Percentiles rank a stretch among this genome's conserved stretches.
phyloP scores from a whole-genome alignment of 352 stramenopile species.

The Halophytophthora batemanensis region DNA sequence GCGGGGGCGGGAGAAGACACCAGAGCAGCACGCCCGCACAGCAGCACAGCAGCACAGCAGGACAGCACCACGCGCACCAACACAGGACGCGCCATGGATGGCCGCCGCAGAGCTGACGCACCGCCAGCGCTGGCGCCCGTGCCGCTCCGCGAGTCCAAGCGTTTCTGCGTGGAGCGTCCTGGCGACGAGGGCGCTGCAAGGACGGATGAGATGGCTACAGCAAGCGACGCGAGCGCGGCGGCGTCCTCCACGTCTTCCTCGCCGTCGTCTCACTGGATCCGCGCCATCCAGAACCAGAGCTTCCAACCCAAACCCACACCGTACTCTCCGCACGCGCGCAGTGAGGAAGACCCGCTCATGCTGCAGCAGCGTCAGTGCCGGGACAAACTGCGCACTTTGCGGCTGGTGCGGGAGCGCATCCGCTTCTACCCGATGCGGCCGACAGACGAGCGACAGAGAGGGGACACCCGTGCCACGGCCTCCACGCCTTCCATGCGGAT shows the following conservation, averaged over 20 bases:
- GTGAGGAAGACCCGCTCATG: conserved; percentile 60
- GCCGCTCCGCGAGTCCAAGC: too few relatives aligned
- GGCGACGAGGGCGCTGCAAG: conserved; percentile 10
- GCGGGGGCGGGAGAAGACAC: too few relatives aligned
- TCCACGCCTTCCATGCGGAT: conserved; percentile 42
- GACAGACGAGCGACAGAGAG: conserved; percentile 7
- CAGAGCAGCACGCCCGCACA: too few relatives aligned
- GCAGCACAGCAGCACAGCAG: too few relatives aligned
- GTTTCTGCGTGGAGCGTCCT: neutral
- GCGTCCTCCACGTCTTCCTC: conserved; percentile 9
- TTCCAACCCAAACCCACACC: conserved; percentile 66
- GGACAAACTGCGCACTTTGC: conserved; percentile 60
- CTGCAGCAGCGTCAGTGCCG: conserved; percentile 49
- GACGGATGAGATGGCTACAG: conserved; percentile 4
- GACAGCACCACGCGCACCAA: too few relatives aligned
- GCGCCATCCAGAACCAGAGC: conserved; percentile 49
- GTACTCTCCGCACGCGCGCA: conserved; percentile 47
- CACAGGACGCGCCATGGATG: too few relatives aligned
- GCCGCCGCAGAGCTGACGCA: too few relatives aligned
- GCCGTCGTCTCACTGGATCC: conserved; percentile 33
- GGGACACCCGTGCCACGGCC: neutral
- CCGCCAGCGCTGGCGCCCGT: too few relatives aligned
- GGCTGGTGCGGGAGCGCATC: conserved; percentile 43
- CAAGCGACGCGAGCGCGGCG: neutral
- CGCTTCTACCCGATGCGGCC: conserved; percentile 27